These are phyloP conservation scores for Penicillium italicum DNA, from an alignment of 2,329 filamentous ascomycete species.

Conservation along the genomic window DNA sequence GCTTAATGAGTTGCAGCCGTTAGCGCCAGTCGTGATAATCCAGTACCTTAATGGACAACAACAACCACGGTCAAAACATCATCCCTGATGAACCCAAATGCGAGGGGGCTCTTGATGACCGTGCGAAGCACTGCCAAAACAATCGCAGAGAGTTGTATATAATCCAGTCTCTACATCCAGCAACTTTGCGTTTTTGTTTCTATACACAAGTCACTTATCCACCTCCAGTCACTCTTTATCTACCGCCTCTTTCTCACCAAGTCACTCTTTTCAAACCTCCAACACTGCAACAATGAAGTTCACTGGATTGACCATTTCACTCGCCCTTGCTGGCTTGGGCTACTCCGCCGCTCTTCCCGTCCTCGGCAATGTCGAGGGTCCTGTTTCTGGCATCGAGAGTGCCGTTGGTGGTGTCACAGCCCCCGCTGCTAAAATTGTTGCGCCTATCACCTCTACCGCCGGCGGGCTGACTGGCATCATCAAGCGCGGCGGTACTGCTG, in stretches of 20 bases:
- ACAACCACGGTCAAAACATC: slow-evolving; percentile 5
- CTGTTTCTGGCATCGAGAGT: slow-evolving; percentile 6
- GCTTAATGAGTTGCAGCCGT: slow-evolving; percentile 1
- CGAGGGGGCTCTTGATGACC: slow-evolving; percentile 14
- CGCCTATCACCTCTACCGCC: not conserved
- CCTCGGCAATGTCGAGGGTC: slow-evolving; percentile 3
- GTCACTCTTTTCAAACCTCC: slow-evolving; percentile 25
- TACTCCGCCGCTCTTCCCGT: slow-evolving; percentile 30
- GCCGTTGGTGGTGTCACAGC: not conserved
- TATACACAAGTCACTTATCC: slow-evolving; percentile 20
- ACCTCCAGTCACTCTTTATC: slow-evolving; percentile 24
- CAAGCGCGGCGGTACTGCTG: slow-evolving; percentile 10
- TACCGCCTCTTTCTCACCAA: slow-evolving; percentile 6
- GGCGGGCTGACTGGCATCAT: not conserved
- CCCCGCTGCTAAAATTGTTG: not conserved
- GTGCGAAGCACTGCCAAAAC: slow-evolving; percentile 14
- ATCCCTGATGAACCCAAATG: slow-evolving; percentile 14
- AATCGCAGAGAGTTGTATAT: slow-evolving; percentile 21
- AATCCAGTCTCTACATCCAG: slow-evolving; percentile 11
- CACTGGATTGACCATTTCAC: slow-evolving; percentile 32
- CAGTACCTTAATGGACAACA: slow-evolving; percentile 2
- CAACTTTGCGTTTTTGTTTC: not conserved
- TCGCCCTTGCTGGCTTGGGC: slow-evolving; percentile 31
- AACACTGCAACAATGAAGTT: slow-evolving; percentile 35
- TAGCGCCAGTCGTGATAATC: slow-evolving; percentile 11